phyloP scores from a whole-genome alignment of 163 green algal genomes.

The Scenedesmus sp. region DNA sequence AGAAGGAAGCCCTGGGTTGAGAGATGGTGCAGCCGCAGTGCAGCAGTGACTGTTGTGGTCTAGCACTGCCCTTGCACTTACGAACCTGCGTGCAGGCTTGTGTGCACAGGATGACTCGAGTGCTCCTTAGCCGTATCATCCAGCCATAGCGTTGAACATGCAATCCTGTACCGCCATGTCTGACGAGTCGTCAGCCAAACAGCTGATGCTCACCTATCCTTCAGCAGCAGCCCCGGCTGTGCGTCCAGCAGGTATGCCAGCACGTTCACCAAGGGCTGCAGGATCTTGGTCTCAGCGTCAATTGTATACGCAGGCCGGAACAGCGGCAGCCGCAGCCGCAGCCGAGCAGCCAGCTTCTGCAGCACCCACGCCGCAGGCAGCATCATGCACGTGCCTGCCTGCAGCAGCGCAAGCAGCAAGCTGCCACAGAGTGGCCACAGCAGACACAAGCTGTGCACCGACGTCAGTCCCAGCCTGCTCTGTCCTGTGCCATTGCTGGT shows the following conservation, averaged over 20 bases:
- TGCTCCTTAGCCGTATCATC: too few relatives aligned
- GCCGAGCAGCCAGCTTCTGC: background rate
- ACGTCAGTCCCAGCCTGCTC: background rate
- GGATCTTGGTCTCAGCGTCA: conserved; percentile 6
- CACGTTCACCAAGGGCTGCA: background rate
- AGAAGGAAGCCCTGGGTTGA: too few relatives aligned
- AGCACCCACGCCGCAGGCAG: background rate
- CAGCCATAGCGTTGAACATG: too few relatives aligned
- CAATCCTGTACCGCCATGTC: too few relatives aligned
- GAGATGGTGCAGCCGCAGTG: too few relatives aligned
- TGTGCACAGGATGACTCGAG: too few relatives aligned
- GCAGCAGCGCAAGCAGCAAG: background rate
- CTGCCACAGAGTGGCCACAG: background rate
- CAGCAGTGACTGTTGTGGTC: too few relatives aligned
- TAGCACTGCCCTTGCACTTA: too few relatives aligned
- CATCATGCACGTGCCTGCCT: background rate
- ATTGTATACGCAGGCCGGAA: conserved; percentile 11
- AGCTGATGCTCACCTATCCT: background rate
- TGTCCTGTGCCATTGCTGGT: background rate
- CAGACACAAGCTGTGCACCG: background rate
- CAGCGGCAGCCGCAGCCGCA: background rate
- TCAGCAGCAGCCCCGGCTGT: background rate
- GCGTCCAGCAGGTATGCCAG: background rate
- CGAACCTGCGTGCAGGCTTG: too few relatives aligned
- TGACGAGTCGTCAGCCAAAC: too few relatives aligned